Evolutionary conservation across 2,329 filamentous ascomycete species (phyloP), one percentile per base, ranked within the genome.

Genomic region (Lasiodiplodia citricola): DNA sequence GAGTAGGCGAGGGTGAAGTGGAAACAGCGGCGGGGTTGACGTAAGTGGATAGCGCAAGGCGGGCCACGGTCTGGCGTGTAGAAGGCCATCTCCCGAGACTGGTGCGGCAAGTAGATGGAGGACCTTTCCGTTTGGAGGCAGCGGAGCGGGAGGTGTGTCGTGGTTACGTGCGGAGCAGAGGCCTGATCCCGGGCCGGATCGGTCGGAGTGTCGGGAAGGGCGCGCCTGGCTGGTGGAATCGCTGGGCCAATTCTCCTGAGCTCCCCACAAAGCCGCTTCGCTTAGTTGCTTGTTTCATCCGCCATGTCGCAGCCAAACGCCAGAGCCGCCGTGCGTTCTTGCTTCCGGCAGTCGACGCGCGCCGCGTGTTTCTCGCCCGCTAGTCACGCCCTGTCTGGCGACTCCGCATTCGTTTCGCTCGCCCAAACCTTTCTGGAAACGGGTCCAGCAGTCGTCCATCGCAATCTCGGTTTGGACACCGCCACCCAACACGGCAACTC

Each of bases 201-300:
- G 58, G 28, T 52, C 60, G 60, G 60, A 52, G 47, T 52, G 60
- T 64, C 60, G 60, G 60, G 60, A 64, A 16, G 25, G 47, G 28
- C 18, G 44, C 23, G 41, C 28, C 35, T 52, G 60, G 60, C 60
- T 64, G 60, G 60, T 64, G 60, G 60, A 51, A 64, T 37, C 25
- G 60, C 28, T 14, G 28, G 25, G 28, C 18, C 47, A 52, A 37
- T 64, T 64, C 60, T 64, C 60, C 60, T 64, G 60, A 41, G 35
- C 60, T 50, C 60, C 60, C 51, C 60, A 64, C 47, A 21, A 6
- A 18, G 16, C n/a, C 6, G 21, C 23, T 14, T 64, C 60, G 60
- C 60, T 52, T 64, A 52, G 23, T 13, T 52, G 60, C 60, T 64
- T 52, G 60, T 64, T 64, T 64, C 60, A 64, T 31, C n/a, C 23